Evolutionary conservation across 2,329 filamentous ascomycete genomes (phyloP).

Genomic region (Sclerotinia glacialis): DNA sequence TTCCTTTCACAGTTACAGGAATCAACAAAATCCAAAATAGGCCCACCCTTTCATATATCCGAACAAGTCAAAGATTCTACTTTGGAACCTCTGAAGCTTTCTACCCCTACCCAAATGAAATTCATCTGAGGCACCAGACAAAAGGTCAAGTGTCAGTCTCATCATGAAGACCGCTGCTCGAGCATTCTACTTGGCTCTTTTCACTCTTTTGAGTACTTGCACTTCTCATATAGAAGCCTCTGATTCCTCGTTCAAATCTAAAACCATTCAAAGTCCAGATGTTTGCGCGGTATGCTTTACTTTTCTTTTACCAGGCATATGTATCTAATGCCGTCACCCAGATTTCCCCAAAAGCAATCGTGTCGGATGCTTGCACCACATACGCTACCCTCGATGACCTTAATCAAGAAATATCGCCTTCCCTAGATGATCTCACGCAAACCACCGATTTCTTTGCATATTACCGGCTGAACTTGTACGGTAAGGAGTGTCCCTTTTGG

Average conservation of each 20-base stretch:
- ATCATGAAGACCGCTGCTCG: constrained; percentile 53
- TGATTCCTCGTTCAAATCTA: constrained; percentile 32
- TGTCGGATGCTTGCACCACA: constrained; percentile 91
- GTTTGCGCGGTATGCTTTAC: constrained; percentile 41
- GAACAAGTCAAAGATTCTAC: neutral
- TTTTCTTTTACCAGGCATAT: constrained; percentile 35
- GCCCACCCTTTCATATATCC: neutral
- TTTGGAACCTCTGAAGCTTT: neutral
- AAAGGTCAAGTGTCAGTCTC: constrained; percentile 29
- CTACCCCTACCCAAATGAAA: neutral
- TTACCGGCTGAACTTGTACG: constrained; percentile 91
- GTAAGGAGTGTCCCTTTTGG: constrained; percentile 96
- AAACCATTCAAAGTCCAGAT: constrained; percentile 41
- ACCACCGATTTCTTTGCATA: constrained; percentile 97
- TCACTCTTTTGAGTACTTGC: constrained; percentile 53
- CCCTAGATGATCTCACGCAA: constrained; percentile 75
- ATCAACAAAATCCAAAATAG: constrained; percentile 8
- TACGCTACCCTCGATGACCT: constrained; percentile 85
- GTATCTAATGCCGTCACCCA: constrained; percentile 46
- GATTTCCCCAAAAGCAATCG: constrained; percentile 85
- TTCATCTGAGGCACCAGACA: constrained; percentile 9
- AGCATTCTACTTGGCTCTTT: constrained; percentile 60
- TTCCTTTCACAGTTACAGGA: constrained; percentile 15
- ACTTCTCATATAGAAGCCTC: constrained; percentile 44
- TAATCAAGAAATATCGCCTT: constrained; percentile 73